Conservation (phyloP, 108 stramenopile genomes). For the Fistulifera solaris region DNA sequence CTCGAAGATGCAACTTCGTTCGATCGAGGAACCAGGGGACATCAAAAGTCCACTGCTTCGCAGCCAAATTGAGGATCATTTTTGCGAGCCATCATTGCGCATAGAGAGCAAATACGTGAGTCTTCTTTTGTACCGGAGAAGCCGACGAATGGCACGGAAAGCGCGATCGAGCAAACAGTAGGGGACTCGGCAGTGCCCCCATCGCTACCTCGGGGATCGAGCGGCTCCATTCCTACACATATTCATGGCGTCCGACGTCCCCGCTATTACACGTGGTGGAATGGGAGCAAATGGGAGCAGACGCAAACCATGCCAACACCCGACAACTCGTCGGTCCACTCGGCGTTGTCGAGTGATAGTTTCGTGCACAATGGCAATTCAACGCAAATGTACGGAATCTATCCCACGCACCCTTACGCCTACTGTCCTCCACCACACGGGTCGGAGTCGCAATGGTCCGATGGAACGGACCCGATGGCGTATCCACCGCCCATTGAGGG, state of each 20-base stretch:
- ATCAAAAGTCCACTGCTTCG: constrained; percentile 56
- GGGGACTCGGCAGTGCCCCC: neutral
- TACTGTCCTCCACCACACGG: too few relatives aligned
- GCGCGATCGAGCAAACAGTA: constrained; percentile 8
- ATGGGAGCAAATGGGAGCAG: neutral
- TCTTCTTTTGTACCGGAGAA: constrained; percentile 6
- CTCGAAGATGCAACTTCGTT: constrained; percentile 36
- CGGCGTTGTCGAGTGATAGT: constrained; percentile 27
- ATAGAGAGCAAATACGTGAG: constrained; percentile 47
- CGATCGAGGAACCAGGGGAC: constrained; percentile 47
- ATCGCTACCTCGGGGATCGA: too few relatives aligned
- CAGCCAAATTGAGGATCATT: constrained; percentile 64
- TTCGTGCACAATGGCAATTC: constrained; percentile 10
- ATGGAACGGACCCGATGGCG: too few relatives aligned
- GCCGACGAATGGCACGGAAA: constrained; percentile 7
- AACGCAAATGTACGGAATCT: too few relatives aligned
- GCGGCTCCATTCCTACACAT: neutral
- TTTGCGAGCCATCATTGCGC: constrained; percentile 57
- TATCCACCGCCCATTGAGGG: too few relatives aligned
- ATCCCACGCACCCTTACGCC: too few relatives aligned
- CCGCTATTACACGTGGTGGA: neutral
- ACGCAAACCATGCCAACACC: too few relatives aligned
- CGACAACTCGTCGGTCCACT: constrained; percentile 25
- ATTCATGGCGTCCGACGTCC: constrained; percentile 8
- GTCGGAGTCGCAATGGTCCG: too few relatives aligned